Base-by-base conservation (phyloP, 1,139 yeast genomes). In the Magnusiomyces paraingens region DNA sequence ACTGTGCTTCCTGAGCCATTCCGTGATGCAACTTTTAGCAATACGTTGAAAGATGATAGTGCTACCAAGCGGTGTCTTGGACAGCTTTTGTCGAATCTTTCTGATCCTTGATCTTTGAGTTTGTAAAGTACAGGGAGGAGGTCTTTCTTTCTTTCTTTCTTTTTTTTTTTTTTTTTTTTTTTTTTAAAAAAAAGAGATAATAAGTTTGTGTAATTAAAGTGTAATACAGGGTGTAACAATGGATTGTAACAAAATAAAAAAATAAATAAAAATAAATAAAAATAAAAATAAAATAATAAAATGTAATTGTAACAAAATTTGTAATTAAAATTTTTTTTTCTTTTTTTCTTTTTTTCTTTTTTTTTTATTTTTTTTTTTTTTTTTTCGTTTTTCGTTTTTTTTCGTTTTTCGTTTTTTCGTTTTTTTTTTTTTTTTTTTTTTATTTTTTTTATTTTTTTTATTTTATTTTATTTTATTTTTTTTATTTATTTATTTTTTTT, bases 21-120 rank as follows among this genome's bases (percentile, higher is more conserved):
- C 64, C 81, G 89, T 59, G 96, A 90, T 69, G 95, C 93, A n/a
- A 88, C 98, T 0, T 91, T 93, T 69, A 80, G 86, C 36, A 74
- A 77, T 49, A 84, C 86, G 3, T 76, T 93, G 58, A 83, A 85
- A 61, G 98, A 91, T 64, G 99, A 93, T 66, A 80, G 82, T 4
- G 91, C 93, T 12, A 89, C 98, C 10, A 88, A 86, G 66, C 80
- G 93, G 62, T 89, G 96, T 65, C 75, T 93, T 59, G 86, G 93
- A 2, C 96, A 90, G 69, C 75, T 93, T 52, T 75, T 93, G 61
- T 76, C 86, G 54, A 87, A 87, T 63, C 76, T 93, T 58, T 75
- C 77, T 53, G 75, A 71, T 53, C 62, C 61, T 51, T 64, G 61
- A 22, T 32, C 29, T 15, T n/a, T 11, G 18, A 14, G 15, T 3